Base-by-base conservation (phyloP, 73 alveolate genomes). In the Paramecium tetraurelia region DNA sequence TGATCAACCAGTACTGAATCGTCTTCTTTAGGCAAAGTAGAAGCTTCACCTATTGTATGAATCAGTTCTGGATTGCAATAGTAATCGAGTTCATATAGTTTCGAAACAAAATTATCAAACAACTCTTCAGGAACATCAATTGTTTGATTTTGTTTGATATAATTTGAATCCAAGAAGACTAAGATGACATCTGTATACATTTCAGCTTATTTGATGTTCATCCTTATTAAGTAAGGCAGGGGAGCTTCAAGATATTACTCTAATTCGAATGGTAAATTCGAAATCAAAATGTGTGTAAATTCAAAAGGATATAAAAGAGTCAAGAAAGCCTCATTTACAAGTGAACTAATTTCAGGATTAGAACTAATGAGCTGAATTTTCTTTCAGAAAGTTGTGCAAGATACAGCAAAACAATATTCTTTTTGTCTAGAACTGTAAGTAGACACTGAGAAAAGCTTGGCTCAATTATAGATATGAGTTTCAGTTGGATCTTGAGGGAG, bases 231-330 rank as follows among this genome's bases (percentile, higher is more conserved):
- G 20, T 70, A 89, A 3, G 94, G 94, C 9, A 71, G 57, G 9
- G 94, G 94, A 14, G 94, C 94, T 46, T 89, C 92, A 58, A 71
- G 53, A 89, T 89, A 89, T 24, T 58, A 38, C 14, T 43, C 71
- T 36, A 89, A 44, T 12, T 70, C 87, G 7, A 71, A 85, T 9
- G 94, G 90, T n/a, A 89, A 58, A 36, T 24, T 89, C 12, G 92
- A 59, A 11, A 89, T 89, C 12, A 70, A 48, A 12, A 89, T 83
- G 48, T 89, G 94, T 27, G 80, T 89, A 63, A 58, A 89, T 46
- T 89, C 86, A 89, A 89, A 89, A 7, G 94, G 94, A 40, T 44
- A 70, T n/a, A 71, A 36, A 21, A 88, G 58, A 43, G 90, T 88
- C 9, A 69, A 35, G 9, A 88, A 88, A 41, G 94, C 94, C 31